Base-by-base conservation (phyloP, 805 yeast genomes). In the Yarrowia porcina region DNA sequence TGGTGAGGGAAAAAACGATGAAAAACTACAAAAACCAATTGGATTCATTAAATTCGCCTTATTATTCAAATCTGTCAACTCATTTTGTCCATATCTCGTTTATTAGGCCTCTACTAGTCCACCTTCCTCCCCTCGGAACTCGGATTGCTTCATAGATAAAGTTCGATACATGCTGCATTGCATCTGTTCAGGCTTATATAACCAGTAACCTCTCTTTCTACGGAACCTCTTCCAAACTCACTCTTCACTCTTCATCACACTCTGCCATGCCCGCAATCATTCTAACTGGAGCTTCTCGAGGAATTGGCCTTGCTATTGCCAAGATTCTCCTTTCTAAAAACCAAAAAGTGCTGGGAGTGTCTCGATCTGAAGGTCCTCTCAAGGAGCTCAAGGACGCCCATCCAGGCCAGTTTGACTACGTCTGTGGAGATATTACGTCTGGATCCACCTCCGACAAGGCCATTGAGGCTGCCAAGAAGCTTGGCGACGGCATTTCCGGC, bases 221-320 rank as follows among this genome's bases (percentile, higher is more conserved):
- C 18, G 6, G n/a, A 18, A 4, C 54, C 11, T 3, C 15, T 15
- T 1, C 4, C n/a, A n/a, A n/a, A n/a, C n/a, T n/a, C n/a, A n/a
- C n/a, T n/a, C n/a, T n/a, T n/a, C n/a, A n/a, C n/a, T n/a, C n/a
- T n/a, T n/a, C n/a, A n/a, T n/a, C n/a, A n/a, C n/a, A n/a, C n/a
- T n/a, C n/a, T n/a, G n/a, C n/a, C n/a, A 52, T 52, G 59, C 44
- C 70, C 61, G 74, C 70, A 28, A 60, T 65, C 49, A 72, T 73
- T 61, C 75, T 74, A 17, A 74, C 77, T 38, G 77, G 77, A n/a
- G 76, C 73, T 17, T 74, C 77, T 6, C 57, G 74, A 61, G 96
- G 97, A 5, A 87, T 93, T 69, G 99, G 99, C 2, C 82, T 79
- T n/a, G 81, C 91, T 0, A 84, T 88, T 67, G 90, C 87, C 3